phyloP scores from a whole-genome alignment of 768 basidiomycete species.

The Tricholoma hemisulphureum region DNA sequence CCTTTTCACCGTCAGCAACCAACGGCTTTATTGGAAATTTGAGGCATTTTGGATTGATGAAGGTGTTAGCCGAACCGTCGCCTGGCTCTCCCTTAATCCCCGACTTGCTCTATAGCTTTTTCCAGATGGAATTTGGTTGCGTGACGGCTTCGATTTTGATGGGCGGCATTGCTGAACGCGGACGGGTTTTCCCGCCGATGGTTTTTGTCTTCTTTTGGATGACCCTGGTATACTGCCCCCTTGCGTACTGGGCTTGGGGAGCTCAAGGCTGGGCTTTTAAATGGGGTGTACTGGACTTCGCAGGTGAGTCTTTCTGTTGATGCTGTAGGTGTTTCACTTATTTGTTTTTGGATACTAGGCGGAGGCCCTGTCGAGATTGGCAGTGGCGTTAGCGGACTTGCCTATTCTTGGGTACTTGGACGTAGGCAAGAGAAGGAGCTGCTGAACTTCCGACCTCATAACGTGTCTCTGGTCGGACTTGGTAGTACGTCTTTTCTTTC shows the following conservation, averaged over 20 bases:
- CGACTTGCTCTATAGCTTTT: constrained; percentile 79
- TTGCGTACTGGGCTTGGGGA: constrained; percentile 86
- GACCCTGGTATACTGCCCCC: constrained; percentile 84
- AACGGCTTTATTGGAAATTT: constrained; percentile 82
- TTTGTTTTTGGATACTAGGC: constrained; percentile 37
- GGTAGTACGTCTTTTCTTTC: constrained; percentile 47
- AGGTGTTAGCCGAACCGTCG: constrained; percentile 69
- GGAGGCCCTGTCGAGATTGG: constrained; percentile 89
- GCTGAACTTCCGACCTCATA: constrained; percentile 83
- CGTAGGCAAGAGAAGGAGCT: constrained; percentile 71
- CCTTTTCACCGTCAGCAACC: constrained; percentile 75
- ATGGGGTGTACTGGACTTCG: constrained; percentile 86
- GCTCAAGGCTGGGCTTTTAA: constrained; percentile 80
- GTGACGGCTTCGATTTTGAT: constrained; percentile 76
- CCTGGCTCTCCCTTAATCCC: constrained; percentile 82
- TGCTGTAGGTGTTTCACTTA: constrained; percentile 1
- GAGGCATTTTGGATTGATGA: constrained; percentile 69
- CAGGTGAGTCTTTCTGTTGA: constrained; percentile 45
- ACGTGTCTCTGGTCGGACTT: constrained; percentile 78
- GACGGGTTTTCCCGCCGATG: constrained; percentile 78
- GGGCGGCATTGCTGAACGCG: constrained; percentile 85
- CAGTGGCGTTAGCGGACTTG: constrained; percentile 81
- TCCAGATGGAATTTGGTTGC: constrained; percentile 84
- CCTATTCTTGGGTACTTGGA: constrained; percentile 85
- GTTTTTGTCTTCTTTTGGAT: constrained; percentile 82